Percentiles rank a stretch among this genome's conserved stretches.
Evolutionary conservation across 176 grass and related monocot species (phyloP).

Genomic region (Ananas comosus): DNA sequence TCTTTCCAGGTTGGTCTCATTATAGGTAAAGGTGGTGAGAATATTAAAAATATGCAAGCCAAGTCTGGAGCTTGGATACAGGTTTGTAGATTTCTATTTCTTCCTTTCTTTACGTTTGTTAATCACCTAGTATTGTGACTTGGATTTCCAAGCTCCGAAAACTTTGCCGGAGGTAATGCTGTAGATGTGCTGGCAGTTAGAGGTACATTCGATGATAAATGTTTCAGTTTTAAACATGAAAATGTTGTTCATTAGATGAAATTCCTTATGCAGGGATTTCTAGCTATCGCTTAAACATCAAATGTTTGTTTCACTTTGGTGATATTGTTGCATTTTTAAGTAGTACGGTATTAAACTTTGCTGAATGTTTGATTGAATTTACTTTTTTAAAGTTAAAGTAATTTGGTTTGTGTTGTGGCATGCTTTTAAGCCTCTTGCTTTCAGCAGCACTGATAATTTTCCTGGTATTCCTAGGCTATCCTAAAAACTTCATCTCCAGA

Average conservation of each 20-base stretch:
- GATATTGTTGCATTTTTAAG: not conserved
- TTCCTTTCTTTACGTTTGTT: not conserved
- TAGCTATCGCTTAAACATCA: not conserved
- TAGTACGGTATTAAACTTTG: not conserved
- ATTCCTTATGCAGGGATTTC: not conserved
- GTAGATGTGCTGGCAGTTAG: too few relatives aligned
- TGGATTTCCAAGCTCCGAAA: not conserved
- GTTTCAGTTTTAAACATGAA: too few relatives aligned
- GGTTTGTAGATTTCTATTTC: constrained; percentile 36
- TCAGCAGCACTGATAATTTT: not conserved
- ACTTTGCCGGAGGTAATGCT: too few relatives aligned
- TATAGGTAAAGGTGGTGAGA: constrained; percentile 91
- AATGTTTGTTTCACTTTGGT: not conserved
- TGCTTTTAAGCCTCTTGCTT: not conserved
- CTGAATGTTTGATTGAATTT: not conserved
- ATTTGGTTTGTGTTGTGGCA: not conserved
- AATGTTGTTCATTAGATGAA: too few relatives aligned
- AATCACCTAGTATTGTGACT: not conserved
- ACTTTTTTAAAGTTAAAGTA: not conserved
- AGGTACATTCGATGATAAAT: too few relatives aligned
- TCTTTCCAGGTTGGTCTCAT: constrained; percentile 71
- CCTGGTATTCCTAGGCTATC: too few relatives aligned
- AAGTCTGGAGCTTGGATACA: constrained; percentile 86
- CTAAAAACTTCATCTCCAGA: too few relatives aligned
- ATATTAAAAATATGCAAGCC: constrained; percentile 90